Conservation (phyloP, 148 eudicot genomes). For the Cornus suecica region DNA sequence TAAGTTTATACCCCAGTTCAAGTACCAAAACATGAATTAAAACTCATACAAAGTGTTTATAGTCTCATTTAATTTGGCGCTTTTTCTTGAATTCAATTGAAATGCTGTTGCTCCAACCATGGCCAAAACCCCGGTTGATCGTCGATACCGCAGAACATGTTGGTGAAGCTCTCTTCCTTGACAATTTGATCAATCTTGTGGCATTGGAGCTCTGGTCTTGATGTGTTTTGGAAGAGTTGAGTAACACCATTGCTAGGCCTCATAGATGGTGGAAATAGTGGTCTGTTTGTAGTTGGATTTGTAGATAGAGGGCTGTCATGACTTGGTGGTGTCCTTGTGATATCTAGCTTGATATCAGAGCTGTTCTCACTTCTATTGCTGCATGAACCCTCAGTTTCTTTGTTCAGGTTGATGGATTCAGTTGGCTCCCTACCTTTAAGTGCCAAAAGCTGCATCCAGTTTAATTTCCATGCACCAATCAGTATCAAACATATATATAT, state of each 20-base stretch:
- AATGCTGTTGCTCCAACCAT: conserved; percentile 85
- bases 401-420: conserved; percentile 88
- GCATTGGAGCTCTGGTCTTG: conserved; percentile 30
- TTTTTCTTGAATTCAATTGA: conserved; percentile 34
- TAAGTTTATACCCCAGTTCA: background rate
- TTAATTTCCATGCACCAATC: background rate
- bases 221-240: conserved; percentile 56
- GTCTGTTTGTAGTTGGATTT: conserved; percentile 30
- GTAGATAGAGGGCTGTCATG: conserved; percentile 51
- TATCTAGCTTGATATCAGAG: conserved; percentile 68
- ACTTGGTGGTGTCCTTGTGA: conserved; percentile 53
- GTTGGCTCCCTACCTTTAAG: conserved; percentile 71
- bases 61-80: background rate
- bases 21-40: background rate
- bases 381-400: conserved; percentile 87
- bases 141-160: conserved; percentile 76
- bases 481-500: background rate
- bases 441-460: conserved; percentile 57
- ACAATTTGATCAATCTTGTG: conserved; percentile 37
- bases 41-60: background rate
- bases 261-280: conserved; percentile 60
- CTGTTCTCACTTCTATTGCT: conserved; percentile 90
- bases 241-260: conserved; percentile 39
- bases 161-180: conserved; percentile 73
- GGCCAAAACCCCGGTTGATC: conserved; percentile 90